Conservation (phyloP, 352 stramenopile species). For the Pythium insidiosum region DNA sequence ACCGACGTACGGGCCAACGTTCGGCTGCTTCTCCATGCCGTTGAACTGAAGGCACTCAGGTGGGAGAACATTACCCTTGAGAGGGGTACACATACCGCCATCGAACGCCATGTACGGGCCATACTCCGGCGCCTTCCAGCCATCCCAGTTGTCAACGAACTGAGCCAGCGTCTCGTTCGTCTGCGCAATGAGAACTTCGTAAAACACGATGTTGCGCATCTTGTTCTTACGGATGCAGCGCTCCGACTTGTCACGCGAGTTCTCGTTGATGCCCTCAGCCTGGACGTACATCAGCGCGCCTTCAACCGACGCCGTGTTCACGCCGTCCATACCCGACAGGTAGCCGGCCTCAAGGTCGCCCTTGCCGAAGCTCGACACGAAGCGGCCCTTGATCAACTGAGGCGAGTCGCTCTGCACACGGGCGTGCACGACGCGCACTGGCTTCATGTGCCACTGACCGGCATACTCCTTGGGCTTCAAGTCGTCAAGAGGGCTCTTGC, state of each 20-base stretch:
- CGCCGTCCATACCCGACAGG: constrained; percentile 16
- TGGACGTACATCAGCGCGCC: constrained; percentile 23
- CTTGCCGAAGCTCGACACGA: constrained; percentile 13
- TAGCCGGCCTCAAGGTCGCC: constrained; percentile 15
- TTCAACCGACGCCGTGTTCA: constrained; percentile 24
- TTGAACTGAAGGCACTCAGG: constrained; percentile 68
- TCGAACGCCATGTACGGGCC: constrained; percentile 64
- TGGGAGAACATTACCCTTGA: constrained; percentile 25
- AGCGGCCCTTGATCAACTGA: constrained; percentile 12
- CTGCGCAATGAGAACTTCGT: constrained; percentile 55
- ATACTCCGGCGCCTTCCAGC: constrained; percentile 30
- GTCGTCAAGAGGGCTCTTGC: background rate
- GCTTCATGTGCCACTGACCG: constrained; percentile 16
- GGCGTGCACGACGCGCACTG: constrained; percentile 16
- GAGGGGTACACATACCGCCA: constrained; percentile 46
- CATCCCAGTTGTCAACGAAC: constrained; percentile 53
- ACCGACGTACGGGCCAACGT: constrained; percentile 65
- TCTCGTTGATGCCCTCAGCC: constrained; percentile 20
- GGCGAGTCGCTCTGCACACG: constrained; percentile 13
- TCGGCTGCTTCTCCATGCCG: constrained; percentile 44
- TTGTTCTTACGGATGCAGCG: constrained; percentile 37
- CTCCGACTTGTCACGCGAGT: constrained; percentile 2
- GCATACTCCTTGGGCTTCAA: background rate
- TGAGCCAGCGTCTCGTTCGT: constrained; percentile 50
- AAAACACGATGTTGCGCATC: constrained; percentile 70